Conservation (phyloP, 257 asterid species). For the Cinchona pubescens region DNA sequence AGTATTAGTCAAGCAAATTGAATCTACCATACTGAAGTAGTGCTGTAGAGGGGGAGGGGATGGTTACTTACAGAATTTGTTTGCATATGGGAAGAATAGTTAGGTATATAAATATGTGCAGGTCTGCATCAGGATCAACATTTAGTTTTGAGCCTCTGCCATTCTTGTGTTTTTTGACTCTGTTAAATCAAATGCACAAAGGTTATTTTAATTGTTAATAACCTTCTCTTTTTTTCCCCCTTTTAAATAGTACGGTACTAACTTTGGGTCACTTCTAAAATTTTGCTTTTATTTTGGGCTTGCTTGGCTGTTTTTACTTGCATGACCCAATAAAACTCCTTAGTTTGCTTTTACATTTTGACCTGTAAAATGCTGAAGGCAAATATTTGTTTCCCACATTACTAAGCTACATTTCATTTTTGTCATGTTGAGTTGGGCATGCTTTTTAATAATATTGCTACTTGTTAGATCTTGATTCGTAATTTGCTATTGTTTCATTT, state of each 20-base stretch:
- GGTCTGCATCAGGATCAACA: too few relatives aligned
- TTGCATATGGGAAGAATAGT: background rate
- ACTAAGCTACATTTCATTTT: background rate
- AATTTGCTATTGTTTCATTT: background rate
- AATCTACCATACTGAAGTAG: background rate
- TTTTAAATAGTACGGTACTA: too few relatives aligned
- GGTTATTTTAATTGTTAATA: too few relatives aligned
- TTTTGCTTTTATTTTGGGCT: too few relatives aligned
- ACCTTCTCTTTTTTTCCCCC: too few relatives aligned
- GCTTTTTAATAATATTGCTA: background rate
- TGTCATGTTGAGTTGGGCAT: background rate
- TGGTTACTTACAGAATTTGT: background rate
- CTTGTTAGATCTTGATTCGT: background rate
- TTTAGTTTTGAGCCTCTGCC: too few relatives aligned
- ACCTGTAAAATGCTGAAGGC: background rate
- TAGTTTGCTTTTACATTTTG: background rate
- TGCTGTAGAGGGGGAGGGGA: background rate
- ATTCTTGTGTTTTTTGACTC: too few relatives aligned
- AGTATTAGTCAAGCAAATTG: background rate
- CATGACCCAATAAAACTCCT: background rate
- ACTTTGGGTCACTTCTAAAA: too few relatives aligned
- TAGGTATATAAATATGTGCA: too few relatives aligned
- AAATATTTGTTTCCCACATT: background rate
- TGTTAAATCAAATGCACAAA: too few relatives aligned
- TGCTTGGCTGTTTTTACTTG: background rate